phyloP scores from a whole-genome alignment of 78 protist genomes.

The Emiliania huxleyi region DNA sequence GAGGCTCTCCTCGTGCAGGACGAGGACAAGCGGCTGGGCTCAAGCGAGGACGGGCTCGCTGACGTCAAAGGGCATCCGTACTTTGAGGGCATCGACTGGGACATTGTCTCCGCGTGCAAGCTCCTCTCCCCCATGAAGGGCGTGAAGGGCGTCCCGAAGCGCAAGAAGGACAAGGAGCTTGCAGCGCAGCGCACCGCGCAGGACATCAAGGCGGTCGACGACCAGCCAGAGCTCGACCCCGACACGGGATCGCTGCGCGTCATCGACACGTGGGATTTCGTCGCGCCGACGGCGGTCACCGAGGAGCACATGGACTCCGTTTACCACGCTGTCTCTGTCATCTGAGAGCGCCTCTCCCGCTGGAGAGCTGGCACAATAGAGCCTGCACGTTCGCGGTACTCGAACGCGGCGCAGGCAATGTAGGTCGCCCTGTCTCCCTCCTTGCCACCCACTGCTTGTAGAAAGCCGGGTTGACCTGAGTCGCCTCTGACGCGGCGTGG shows the following conservation, averaged over 20 bases:
- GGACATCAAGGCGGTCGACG: background rate
- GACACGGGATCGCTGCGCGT: no score
- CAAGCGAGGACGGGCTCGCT: background rate
- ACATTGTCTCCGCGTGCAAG: background rate
- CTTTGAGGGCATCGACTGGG: conserved; percentile 5
- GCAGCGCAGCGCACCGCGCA: background rate
- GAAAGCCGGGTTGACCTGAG: no score
- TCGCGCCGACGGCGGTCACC: background rate
- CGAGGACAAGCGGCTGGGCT: background rate
- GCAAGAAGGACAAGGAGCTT: conserved; percentile 11
- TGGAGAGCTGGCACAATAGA: no score
- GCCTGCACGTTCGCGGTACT: no score
- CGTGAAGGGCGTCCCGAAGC: background rate
- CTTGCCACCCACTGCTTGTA: no score
- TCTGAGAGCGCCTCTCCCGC: no score
- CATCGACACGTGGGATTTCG: background rate
- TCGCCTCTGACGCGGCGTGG: no score
- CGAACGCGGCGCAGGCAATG: no score
- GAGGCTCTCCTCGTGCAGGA: background rate
- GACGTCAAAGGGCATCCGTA: background rate
- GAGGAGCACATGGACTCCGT: conserved; percentile 4
- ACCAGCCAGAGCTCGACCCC: no score
- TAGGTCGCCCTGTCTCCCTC: no score
- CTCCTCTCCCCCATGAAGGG: background rate
- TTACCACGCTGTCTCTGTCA: background rate